Conservation (phyloP, 192 early-diverging fungal genomes). For the Linnemannia zychae region DNA sequence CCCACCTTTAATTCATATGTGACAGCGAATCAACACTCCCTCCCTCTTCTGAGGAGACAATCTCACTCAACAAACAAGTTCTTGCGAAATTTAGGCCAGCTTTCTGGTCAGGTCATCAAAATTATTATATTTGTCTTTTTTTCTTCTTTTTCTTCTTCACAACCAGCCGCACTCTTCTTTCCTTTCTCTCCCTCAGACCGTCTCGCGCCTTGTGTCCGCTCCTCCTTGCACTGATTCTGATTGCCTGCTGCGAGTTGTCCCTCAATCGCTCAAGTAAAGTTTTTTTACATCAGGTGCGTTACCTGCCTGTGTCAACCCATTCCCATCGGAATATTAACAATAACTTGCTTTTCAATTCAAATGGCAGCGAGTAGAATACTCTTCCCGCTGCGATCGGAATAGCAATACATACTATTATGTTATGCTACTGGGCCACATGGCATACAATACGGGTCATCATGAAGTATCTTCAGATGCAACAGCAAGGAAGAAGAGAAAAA, state of each 20-base stretch:
- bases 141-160: not conserved
- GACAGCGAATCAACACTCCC: no score
- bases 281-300: not conserved
- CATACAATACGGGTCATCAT: not conserved
- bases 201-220: not conserved
- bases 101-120: not conserved
- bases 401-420: not conserved
- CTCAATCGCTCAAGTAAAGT: not conserved
- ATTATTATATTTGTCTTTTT: not conserved
- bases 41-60: constrained; percentile 1
- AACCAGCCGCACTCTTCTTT: not conserved
- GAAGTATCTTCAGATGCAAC: not conserved
- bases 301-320: no score
- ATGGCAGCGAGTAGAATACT: not conserved
- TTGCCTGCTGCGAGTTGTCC: not conserved
- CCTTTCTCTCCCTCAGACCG: not conserved
- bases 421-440: not conserved
- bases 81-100: not conserved
- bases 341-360: not conserved
- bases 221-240: not conserved
- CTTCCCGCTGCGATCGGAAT: not conserved
- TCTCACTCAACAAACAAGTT: constrained; percentile 3
- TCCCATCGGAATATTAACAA: no score
- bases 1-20: not conserved
- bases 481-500: no score